These are phyloP conservation scores for Nannizziopsis arthrosporioides DNA, from an alignment of 2,329 filamentous ascomycete species.

Conservation along the genomic window DNA sequence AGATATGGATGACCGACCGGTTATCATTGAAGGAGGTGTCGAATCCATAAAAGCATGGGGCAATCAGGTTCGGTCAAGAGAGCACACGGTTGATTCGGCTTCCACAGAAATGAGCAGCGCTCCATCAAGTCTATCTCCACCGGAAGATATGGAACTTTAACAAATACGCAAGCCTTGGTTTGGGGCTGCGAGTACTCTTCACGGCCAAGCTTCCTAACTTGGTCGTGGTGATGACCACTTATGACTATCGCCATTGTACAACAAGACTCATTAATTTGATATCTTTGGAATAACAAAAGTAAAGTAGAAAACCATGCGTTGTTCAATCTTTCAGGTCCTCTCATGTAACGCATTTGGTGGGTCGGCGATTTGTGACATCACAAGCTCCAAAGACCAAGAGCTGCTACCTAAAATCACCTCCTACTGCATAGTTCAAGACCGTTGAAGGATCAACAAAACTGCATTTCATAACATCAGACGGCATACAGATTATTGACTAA, in stretches of 20 bases:
- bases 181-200: background rate
- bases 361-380: no score
- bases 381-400: background rate
- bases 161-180: background rate
- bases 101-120: slow-evolving; percentile 32
- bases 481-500: background rate
- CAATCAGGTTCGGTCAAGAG: slow-evolving; percentile 26
- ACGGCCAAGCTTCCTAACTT: no score
- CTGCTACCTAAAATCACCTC: background rate
- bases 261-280: no score
- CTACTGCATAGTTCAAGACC: background rate
- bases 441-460: background rate
- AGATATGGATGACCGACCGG: slow-evolving; percentile 54
- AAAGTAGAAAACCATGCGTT: no score
- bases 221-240: no score
- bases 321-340: no score
- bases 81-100: slow-evolving; percentile 23
- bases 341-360: no score
- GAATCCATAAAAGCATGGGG: slow-evolving; percentile 58
- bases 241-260: no score
- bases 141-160: slow-evolving; percentile 29
- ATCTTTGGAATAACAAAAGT: no score
- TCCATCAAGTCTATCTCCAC: slow-evolving; percentile 31
- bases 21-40: slow-evolving; percentile 68
- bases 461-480: background rate